Evolutionary conservation across 2,329 filamentous ascomycete genomes (phyloP), one percentile per base, ranked within the genome.

Genomic region (Didymellaceae sp.): DNA sequence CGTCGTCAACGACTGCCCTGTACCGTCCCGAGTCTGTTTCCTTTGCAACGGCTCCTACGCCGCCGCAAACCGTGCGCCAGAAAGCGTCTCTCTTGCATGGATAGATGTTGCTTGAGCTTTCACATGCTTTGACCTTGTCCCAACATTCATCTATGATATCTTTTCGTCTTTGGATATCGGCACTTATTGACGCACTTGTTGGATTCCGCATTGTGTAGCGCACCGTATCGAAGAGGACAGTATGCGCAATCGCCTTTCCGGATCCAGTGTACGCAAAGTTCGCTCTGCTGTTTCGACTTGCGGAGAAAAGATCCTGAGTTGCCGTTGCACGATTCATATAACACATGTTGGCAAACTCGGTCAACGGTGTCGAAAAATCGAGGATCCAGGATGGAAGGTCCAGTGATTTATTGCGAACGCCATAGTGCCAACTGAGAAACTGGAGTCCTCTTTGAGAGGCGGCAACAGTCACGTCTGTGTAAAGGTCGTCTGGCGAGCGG

Each of bases 21-120:
- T 22, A 33, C 28, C 40, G n/a, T 4, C 5, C 9, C 4, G 5
- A 25, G 20, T 21, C 25, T 13, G 20, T n/a, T 11, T n/a, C 20
- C 6, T 32, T 6, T 16, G 14, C 18, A 4, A 25, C 18, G 30
- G 21, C 30, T 21, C n/a, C n/a, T 2, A 32, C 28, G 5, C 43
- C 43, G 4, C 43, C 43, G 14, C 43, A 46, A 3, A 46, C 18
- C 4, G 26, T 46, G 4, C 21, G 28, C 39, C 39, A 42, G n/a
- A 42, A 33, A 6, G 7, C 8, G 6, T 34, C 13, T 9, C 3
- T 17, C 5, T 4, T 42, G 11, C 6, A 6, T 6, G 20, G 13
- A 17, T 34, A 34, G 6, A 8, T 16, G 11, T 11, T 8, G 13
- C 17, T 34, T 34, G 32, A 34, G 6, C 14, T 13, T 4, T 32